phyloP scores from a whole-genome alignment of 2,329 filamentous ascomycete species.

The Boeremia lycopersici region DNA sequence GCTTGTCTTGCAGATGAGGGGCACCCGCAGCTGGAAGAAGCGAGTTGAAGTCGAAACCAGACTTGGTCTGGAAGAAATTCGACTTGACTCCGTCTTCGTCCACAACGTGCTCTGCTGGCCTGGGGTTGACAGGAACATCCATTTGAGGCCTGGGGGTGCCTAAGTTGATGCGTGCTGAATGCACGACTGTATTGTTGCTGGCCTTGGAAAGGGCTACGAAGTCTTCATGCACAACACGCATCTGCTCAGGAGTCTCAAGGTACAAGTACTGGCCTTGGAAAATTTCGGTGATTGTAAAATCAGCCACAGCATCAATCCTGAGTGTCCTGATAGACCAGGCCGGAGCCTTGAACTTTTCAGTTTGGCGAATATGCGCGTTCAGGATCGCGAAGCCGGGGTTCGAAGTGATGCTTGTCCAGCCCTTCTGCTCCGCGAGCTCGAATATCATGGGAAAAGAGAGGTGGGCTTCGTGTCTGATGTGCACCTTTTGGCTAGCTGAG shows the following conservation, averaged over 20 bases:
- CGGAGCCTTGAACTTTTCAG: slow-evolving; percentile 52
- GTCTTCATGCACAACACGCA: slow-evolving; percentile 47
- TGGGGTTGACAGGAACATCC: not conserved
- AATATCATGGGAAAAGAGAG: slow-evolving; percentile 55
- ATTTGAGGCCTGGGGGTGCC: slow-evolving; percentile 24
- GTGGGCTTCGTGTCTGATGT: slow-evolving; percentile 60
- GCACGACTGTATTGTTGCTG: slow-evolving; percentile 27
- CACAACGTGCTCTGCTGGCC: slow-evolving; percentile 5
- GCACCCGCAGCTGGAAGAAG: slow-evolving; percentile 28
- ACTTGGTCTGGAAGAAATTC: slow-evolving; percentile 58
- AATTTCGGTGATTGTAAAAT: slow-evolving; percentile 52
- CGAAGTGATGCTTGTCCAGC: slow-evolving; percentile 45
- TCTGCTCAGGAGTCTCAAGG: slow-evolving; percentile 51
- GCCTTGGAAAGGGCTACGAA: slow-evolving; percentile 45
- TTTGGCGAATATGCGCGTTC: slow-evolving; percentile 51
- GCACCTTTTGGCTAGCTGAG: slow-evolving; percentile 56
- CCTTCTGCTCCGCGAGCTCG: slow-evolving; percentile 44
- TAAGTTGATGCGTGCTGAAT: slow-evolving; percentile 40
- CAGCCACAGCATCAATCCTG: slow-evolving; percentile 50
- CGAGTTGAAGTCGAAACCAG: slow-evolving; percentile 50
- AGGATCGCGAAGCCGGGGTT: slow-evolving; percentile 52
- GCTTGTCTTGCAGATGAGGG: slow-evolving; percentile 26
- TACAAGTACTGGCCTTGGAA: slow-evolving; percentile 54
- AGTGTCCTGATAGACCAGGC: slow-evolving; percentile 46
- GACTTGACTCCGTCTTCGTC: slow-evolving; percentile 17